Conservation (phyloP, 352 stramenopile genomes). For the Halophytophthora batemanensis region DNA sequence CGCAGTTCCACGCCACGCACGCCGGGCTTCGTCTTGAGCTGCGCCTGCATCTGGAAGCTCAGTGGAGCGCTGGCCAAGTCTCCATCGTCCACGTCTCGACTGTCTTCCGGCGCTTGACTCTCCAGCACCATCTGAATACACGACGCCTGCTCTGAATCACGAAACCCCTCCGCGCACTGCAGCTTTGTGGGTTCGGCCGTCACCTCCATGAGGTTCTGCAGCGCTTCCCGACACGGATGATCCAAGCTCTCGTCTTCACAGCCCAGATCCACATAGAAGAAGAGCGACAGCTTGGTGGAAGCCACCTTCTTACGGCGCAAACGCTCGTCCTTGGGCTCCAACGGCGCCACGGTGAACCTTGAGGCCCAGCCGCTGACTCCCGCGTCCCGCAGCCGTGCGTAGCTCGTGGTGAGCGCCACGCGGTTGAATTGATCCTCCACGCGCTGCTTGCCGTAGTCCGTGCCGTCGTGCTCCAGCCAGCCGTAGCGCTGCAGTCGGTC, state of each 20-base stretch:
- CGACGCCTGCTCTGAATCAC: constrained; percentile 2
- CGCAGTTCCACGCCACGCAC: constrained; percentile 45
- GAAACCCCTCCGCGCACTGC: constrained; percentile 10
- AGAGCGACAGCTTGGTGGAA: constrained; percentile 68
- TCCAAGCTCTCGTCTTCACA: constrained; percentile 65
- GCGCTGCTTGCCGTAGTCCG: constrained; percentile 47
- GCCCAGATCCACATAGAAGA: constrained; percentile 76
- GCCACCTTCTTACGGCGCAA: constrained; percentile 31
- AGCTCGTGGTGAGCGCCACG: constrained; percentile 58
- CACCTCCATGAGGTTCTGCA: constrained; percentile 55
- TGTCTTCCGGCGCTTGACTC: constrained; percentile 30
- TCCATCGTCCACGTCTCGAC: constrained; percentile 1
- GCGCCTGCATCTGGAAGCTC: constrained; percentile 43
- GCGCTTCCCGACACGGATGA: constrained; percentile 42
- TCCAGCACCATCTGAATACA: constrained; percentile 45
- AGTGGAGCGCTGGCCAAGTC: constrained; percentile 26
- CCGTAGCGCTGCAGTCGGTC: constrained; percentile 77
- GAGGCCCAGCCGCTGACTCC: constrained; percentile 45
- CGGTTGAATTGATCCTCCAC: constrained; percentile 80
- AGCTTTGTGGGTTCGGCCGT: constrained; percentile 25
- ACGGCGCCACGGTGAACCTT: constrained; percentile 33
- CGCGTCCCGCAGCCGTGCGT: constrained; percentile 32
- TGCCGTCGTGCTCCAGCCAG: constrained; percentile 77
- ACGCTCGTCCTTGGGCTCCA: constrained; percentile 44
- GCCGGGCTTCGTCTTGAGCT: constrained; percentile 36